Conservation (phyloP, 169 alveolate genomes). For the Blepharisma undulans region DNA sequence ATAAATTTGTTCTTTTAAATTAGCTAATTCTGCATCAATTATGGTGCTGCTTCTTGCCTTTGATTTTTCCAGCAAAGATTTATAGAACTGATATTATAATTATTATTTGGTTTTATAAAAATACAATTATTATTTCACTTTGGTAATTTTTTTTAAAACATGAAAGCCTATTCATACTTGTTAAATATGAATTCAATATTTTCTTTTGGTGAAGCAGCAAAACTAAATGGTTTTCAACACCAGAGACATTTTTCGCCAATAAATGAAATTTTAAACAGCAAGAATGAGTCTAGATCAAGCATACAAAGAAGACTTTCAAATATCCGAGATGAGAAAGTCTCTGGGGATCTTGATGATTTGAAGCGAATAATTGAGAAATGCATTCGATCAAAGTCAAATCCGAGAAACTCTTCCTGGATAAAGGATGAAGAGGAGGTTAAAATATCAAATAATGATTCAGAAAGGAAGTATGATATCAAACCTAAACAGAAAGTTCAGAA, state of each 20-base stretch:
- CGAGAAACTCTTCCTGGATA: not conserved
- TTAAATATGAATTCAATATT: not conserved
- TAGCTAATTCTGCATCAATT: too few species aligned
- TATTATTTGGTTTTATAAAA: too few species aligned
- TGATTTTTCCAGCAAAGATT: too few species aligned
- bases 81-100: too few species aligned
- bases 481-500: not conserved
- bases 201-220: not conserved
- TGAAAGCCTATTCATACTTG: not conserved
- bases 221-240: not conserved
- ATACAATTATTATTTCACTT: too few species aligned
- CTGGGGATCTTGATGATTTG: not conserved
- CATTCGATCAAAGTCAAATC: not conserved
- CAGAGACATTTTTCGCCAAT: not conserved
- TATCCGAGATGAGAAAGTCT: not conserved
- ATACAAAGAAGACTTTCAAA: not conserved
- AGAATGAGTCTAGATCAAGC: not conserved
- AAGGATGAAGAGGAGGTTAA: not conserved
- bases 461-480: not conserved
- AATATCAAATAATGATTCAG: not conserved
- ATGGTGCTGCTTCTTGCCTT: too few species aligned
- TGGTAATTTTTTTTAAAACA: not conserved
- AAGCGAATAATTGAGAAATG: not conserved
- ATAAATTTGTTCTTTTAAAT: too few species aligned
- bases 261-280: not conserved